Conservation (phyloP, 2,329 filamentous ascomycete species). For the Juglanconis sp. region DNA sequence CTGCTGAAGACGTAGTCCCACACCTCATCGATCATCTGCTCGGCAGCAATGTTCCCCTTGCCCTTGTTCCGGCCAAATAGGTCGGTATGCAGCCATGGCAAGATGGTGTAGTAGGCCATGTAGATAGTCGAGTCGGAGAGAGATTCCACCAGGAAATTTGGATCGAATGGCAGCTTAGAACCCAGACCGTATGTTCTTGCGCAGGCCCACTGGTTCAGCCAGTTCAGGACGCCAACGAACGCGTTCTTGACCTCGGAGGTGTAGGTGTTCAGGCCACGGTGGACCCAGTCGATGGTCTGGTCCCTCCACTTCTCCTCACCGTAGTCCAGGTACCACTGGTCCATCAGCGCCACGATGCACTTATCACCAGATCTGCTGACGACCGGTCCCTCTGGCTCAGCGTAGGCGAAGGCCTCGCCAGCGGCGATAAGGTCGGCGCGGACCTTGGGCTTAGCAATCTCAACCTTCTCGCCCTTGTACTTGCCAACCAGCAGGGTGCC, state of each 20-base stretch:
- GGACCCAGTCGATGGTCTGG: constrained; percentile 68
- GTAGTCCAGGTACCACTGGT: constrained; percentile 98
- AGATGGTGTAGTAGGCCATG: constrained; percentile 74
- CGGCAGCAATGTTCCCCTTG: constrained; percentile 64
- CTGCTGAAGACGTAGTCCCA: constrained; percentile 95
- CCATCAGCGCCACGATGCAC: constrained; percentile 87
- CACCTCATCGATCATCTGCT: constrained; percentile 90
- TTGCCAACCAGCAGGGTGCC: constrained; percentile 82
- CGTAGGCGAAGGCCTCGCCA: constrained; percentile 83
- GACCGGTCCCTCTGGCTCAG: constrained; percentile 87
- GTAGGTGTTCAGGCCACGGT: constrained; percentile 75
- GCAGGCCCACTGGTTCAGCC: constrained; percentile 96
- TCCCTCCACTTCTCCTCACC: constrained; percentile 86
- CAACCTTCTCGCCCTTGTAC: constrained; percentile 82
- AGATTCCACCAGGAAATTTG: constrained; percentile 84
- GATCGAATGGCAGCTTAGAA: constrained; percentile 92
- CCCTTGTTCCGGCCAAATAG: constrained; percentile 77
- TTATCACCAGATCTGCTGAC: constrained; percentile 87
- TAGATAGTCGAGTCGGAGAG: constrained; percentile 92
- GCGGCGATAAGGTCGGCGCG: constrained; percentile 72
- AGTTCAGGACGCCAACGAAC: constrained; percentile 82
- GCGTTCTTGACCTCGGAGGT: constrained; percentile 71
- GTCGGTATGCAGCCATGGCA: constrained; percentile 71
- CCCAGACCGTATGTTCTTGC: constrained; percentile 88
- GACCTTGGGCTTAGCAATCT: constrained; percentile 82